Evolutionary conservation across 176 grass and related monocot species (phyloP).

Genomic region (Carex parvula): DNA sequence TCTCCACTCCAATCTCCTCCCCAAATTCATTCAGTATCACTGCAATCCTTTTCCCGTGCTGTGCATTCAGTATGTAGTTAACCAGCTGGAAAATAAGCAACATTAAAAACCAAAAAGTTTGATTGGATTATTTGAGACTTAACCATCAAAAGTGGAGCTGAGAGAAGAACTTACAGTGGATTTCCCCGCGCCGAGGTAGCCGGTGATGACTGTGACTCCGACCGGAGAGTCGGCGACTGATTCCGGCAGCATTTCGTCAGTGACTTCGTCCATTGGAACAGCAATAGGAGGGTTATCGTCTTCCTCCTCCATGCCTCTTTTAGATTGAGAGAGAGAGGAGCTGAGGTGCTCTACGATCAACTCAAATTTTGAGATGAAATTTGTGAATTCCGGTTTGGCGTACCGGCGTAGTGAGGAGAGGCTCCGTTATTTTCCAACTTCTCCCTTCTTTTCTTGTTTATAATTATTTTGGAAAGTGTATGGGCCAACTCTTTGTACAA

Average conservation of each 20-base stretch:
- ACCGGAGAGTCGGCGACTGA: conserved; percentile 29
- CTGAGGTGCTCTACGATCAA: too few species aligned
- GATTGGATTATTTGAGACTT: not conserved
- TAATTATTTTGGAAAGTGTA: not conserved
- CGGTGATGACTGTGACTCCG: conserved; percentile 93
- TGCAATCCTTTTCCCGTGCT: conserved; percentile 83
- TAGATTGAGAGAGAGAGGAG: not conserved
- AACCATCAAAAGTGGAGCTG: conserved; percentile 22
- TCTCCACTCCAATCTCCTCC: conserved; percentile 90
- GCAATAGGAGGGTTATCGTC: conserved; percentile 62
- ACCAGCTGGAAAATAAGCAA: conserved; percentile 56
- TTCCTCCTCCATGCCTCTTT: conserved; percentile 54
- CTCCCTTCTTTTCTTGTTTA: not conserved
- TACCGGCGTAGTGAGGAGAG: not conserved
- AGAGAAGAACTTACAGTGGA: conserved; percentile 53
- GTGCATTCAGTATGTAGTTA: conserved; percentile 74
- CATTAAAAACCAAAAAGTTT: not conserved
- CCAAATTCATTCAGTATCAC: conserved; percentile 96
- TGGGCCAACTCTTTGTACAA: not conserved
- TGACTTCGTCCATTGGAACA: conserved; percentile 36
- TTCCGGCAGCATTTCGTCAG: not conserved
- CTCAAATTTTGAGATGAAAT: too few species aligned
- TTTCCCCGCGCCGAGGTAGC: conserved; percentile 93
- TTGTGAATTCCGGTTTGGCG: too few species aligned
- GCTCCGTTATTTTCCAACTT: not conserved